Evolutionary conservation across 192 early-diverging fungal genomes (phyloP), one percentile per base, ranked within the genome.

Genomic region (Backusella circina): DNA sequence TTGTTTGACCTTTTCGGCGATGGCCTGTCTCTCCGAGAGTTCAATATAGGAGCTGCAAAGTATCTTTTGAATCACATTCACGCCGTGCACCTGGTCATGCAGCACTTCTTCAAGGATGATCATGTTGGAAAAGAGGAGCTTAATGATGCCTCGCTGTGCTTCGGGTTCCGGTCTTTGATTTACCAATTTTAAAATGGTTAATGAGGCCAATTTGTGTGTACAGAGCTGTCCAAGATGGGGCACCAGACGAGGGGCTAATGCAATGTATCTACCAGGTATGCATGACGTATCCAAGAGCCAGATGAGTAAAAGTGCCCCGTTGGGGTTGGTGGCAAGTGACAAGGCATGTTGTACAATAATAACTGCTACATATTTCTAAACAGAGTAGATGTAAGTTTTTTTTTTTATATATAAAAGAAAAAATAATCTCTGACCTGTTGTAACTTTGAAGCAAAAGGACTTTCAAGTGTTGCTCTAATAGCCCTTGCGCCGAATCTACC

Each of bases 401-500:
- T 37, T 15, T 16, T 33, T 66, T 15, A 66, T 36, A 66, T 33
- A 31, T 65, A 13, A 66, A 30, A 30, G 26, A 21, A 16, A 30
- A 5, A 54, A 67, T 8, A 65, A 47, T 47, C 16, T 5, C 44
- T 47, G 18, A 86, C 87, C 82, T 88, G 91, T 85, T 98, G 96
- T 69, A 88, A 79, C 71, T 93, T 93, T 36, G 91, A 92, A 15
- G 93, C 94, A 70, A 90, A 89, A 70, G 91, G 89, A 70, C 90
- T 93, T 85, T 99, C 97, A 35, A 99, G 88, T 75, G 95, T 96
- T 13, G 96, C 93, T 77, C 96, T 88, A 82, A 97, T 94, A 6
- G 96, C 95, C 10, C 97, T 90, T 0, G 95, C 93, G 65, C 97
- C 97, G 79, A 97, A 99, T 5, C 97, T 91, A 50, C 95, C 96